These are phyloP conservation scores for Backusella tuberculispora DNA, from an alignment of 192 early-diverging fungal genomes.

Conservation along the genomic window DNA sequence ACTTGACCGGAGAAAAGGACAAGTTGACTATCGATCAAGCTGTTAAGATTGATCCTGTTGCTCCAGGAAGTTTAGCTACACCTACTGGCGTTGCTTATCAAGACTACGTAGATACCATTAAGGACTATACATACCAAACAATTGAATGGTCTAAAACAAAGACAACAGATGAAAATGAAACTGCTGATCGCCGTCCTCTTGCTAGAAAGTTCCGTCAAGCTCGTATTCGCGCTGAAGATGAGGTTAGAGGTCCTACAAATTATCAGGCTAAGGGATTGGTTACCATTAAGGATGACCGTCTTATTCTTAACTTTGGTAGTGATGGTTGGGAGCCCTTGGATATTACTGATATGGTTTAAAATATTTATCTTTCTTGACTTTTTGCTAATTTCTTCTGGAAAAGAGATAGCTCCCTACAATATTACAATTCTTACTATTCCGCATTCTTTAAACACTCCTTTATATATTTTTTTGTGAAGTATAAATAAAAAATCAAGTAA, in stretches of 20 bases:
- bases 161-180: background rate
- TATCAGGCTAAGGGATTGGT: conserved; percentile 25
- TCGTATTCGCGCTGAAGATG: conserved; percentile 25
- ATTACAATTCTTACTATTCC: conserved; percentile 4
- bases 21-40: conserved; percentile 12
- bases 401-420: background rate
- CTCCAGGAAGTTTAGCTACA: background rate
- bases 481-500: conserved; percentile 3
- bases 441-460: background rate
- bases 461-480: conserved; percentile 11
- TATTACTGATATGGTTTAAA: conserved; percentile 23
- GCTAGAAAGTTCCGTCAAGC: conserved; percentile 30
- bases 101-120: conserved; percentile 15
- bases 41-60: background rate
- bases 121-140: conserved; percentile 15
- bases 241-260: conserved; percentile 23
- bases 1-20: conserved; percentile 55
- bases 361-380: no score
- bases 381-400: conserved; percentile 22
- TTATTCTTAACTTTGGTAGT: conserved; percentile 23
- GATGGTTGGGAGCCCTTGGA: conserved; percentile 11
- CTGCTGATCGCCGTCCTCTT: conserved; percentile 4
- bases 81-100: conserved; percentile 18
- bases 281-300: conserved; percentile 1
- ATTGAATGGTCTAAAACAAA: conserved; percentile 15